phyloP scores from a whole-genome alignment of 441 rosid species.

The Flueggea neowawraea region DNA sequence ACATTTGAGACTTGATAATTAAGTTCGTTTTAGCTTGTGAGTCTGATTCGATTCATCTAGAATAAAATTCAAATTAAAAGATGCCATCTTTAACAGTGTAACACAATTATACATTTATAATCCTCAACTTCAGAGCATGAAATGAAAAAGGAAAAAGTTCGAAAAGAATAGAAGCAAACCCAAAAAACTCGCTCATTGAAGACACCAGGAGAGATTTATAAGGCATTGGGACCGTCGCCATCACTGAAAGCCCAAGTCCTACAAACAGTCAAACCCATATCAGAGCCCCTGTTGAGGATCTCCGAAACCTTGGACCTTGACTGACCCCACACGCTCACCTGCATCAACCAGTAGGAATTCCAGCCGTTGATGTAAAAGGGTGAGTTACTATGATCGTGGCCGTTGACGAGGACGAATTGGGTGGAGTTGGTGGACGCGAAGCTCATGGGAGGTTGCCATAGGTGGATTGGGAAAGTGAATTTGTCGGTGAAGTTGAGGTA shows the following conservation, averaged over 20 bases:
- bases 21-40: too few species aligned
- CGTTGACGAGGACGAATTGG: conserved; percentile 24
- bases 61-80: too few species aligned
- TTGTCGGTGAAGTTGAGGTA: conserved; percentile 26
- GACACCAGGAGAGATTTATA: conserved; percentile 46
- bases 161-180: conserved; percentile 17
- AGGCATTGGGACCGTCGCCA: conserved; percentile 27
- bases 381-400: background rate
- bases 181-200: conserved; percentile 33
- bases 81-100: too few species aligned
- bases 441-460: conserved; percentile 36
- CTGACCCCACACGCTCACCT: conserved; percentile 26
- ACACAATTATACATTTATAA: background rate
- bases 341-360: conserved; percentile 45
- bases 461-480: conserved; percentile 15
- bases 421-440: conserved; percentile 36
- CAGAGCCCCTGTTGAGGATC: conserved; percentile 30
- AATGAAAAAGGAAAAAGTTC: background rate
- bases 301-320: conserved; percentile 29
- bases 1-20: too few species aligned
- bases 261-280: conserved; percentile 50
- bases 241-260: conserved; percentile 59
- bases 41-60: too few species aligned
- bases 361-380: conserved; percentile 34
- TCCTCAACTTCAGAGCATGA: background rate